These are phyloP conservation scores for Epichloe uncinata DNA, from an alignment of 2,329 filamentous ascomycete species.

Conservation along the genomic window DNA sequence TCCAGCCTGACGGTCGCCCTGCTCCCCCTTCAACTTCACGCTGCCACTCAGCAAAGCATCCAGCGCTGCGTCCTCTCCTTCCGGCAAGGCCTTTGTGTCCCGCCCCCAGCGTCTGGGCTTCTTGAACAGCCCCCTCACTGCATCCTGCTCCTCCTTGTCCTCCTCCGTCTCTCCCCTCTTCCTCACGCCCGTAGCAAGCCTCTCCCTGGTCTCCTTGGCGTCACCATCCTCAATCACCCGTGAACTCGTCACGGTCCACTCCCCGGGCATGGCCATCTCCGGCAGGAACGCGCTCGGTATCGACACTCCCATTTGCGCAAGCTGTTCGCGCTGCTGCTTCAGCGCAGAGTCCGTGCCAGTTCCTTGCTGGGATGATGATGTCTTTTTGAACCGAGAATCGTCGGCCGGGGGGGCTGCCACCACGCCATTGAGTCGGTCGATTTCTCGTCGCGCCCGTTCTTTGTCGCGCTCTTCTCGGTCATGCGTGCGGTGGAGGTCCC, in stretches of 20 bases:
- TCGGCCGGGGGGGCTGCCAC: slow-evolving; percentile 27
- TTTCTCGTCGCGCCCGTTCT: slow-evolving; percentile 69
- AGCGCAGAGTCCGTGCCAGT: slow-evolving; percentile 42
- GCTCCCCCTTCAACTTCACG: slow-evolving; percentile 11
- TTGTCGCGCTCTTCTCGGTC: slow-evolving; percentile 71
- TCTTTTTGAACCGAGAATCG: background rate
- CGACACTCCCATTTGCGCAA: slow-evolving; percentile 75
- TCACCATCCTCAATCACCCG: slow-evolving; percentile 35
- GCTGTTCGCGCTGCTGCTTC: slow-evolving; percentile 73
- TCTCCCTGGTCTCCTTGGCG: slow-evolving; percentile 26
- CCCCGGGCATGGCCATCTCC: slow-evolving; percentile 77
- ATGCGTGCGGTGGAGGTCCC: slow-evolving; percentile 74
- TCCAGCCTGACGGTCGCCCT: slow-evolving; percentile 12
- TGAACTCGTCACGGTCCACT: slow-evolving; percentile 67
- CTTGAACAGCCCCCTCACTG: slow-evolving; percentile 46
- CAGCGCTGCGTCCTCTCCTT: slow-evolving; percentile 40
- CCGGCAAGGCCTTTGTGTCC: slow-evolving; percentile 35
- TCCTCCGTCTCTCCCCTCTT: slow-evolving; percentile 51
- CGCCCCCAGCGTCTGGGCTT: slow-evolving; percentile 42
- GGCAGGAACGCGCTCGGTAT: slow-evolving; percentile 66
- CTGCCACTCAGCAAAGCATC: slow-evolving; percentile 43
- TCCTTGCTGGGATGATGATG: background rate
- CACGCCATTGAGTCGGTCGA: slow-evolving; percentile 72
- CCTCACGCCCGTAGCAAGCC: slow-evolving; percentile 37
- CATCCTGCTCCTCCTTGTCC: slow-evolving; percentile 47